Evolutionary conservation across 139 green algal genomes (phyloP).

Genomic region (Diplosphaera chodatii): DNA sequence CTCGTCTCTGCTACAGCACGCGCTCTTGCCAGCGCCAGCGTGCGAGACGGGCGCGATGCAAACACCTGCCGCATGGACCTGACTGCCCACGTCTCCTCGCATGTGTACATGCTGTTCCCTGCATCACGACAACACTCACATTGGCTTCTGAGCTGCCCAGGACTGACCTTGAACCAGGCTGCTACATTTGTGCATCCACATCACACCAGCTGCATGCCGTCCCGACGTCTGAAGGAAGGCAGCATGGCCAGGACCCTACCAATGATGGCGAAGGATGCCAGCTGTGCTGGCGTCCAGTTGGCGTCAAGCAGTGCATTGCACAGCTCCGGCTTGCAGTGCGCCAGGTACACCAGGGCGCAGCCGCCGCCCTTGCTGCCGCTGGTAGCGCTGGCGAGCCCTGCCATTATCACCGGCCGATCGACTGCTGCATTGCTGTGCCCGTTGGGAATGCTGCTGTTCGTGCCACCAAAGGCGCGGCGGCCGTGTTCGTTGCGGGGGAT

Average conservation of each 20-base stretch:
- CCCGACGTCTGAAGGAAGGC: no score
- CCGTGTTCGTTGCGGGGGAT: background rate
- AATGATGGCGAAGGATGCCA: background rate
- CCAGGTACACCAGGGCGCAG: conserved; percentile 11
- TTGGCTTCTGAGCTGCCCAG: no score
- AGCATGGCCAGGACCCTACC: no score
- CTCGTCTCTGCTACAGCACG: background rate
- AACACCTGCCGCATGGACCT: background rate
- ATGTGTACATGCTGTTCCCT: conserved; percentile 3
- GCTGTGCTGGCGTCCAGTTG: conserved; percentile 1
- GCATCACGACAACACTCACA: no score
- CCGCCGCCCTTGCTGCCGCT: no score
- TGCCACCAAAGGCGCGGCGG: background rate
- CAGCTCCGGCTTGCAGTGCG: conserved; percentile 14
- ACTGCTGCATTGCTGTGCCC: no score
- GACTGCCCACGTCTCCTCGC: background rate
- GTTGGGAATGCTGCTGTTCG: background rate
- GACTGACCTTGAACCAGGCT: no score
- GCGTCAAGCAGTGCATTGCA: conserved; percentile 11
- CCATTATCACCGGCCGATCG: no score
- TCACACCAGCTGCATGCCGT: no score
- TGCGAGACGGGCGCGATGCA: background rate
- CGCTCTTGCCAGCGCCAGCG: background rate
- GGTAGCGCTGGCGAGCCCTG: no score
- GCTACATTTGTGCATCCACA: no score